Conservation (phyloP, 768 basidiomycete species). For the Suillus bovinus region DNA sequence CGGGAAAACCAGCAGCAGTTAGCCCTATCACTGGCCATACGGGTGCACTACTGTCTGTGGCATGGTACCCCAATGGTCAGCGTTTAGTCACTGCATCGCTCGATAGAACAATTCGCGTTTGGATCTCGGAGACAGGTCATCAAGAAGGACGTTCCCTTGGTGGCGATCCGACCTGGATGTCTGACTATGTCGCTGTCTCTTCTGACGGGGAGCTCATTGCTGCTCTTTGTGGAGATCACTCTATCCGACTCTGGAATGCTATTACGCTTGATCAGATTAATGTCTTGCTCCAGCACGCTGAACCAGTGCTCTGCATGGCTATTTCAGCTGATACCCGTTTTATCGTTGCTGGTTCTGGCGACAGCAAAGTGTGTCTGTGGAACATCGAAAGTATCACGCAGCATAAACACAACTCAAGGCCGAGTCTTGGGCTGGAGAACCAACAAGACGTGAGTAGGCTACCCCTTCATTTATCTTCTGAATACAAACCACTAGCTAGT, state of each 20-base stretch:
- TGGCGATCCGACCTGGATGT: not conserved
- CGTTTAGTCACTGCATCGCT: not conserved
- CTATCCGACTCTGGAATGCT: not conserved
- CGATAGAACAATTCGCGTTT: not conserved
- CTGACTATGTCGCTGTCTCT: not conserved
- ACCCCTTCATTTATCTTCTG: not conserved
- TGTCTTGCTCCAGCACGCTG: not conserved
- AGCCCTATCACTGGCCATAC: not conserved
- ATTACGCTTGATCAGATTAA: not conserved
- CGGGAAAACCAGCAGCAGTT: not conserved
- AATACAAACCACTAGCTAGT: not conserved
- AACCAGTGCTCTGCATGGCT: not conserved
- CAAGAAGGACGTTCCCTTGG: not conserved
- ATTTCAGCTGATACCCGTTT: not conserved
- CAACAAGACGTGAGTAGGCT: not conserved
- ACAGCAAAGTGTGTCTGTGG: not conserved
- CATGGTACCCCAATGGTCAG: not conserved
- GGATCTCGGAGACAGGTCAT: not conserved
- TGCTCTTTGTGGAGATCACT: not conserved
- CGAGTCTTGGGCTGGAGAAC: not conserved
- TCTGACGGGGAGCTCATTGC: not conserved
- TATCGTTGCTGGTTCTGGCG: not conserved
- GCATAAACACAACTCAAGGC: not conserved
- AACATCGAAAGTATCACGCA: not conserved
- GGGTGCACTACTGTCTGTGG: not conserved